Evolutionary conservation across 129 eudicot species (phyloP), one percentile per base, ranked within the genome.

Genomic region (Centrapalus pauciflorus): DNA sequence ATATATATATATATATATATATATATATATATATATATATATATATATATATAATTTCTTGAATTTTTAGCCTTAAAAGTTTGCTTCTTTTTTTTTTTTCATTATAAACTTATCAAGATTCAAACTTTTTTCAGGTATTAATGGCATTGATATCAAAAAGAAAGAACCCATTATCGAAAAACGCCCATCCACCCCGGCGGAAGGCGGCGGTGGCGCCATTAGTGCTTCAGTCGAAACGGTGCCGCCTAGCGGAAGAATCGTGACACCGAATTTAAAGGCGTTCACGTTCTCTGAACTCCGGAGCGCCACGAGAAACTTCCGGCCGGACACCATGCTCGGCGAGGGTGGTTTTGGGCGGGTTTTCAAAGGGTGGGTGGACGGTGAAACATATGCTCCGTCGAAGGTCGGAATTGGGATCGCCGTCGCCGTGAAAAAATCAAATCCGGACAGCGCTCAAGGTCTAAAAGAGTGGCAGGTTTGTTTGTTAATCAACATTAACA

Each of bases 261-360:
- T 77, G 7, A 83, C 81, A 5, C 95, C 89, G 13, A 52, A 82
- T 62, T 59, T 82, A 49, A 90, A 84, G 61, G 69, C 66, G 77
- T 90, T 71, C 54, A 57, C 77, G 0, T 76, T 58, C 4, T 66
- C 82, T 2, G 91, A 86, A 49, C 64, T 90, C 38, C 76, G 30
- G 56, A 79, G 78, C 27, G 97, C 97, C n/a, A 90, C 97, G 1
- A 77, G 82, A 60, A 90, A 90, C 57, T 90, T 90, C 78, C 72
- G 83, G 64, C 89, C 97, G 7, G 97, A 84, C 25, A 84, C 87
- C 5, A 73, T 90, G 55, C 41, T 90, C 57, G 97, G 97, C 4
- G 97, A 87, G 48, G 97, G 97, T 2, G 97, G 97, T 13, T 90
- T 90, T 45, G 97, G 97, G 17, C 66, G 77, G 62, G 97, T 90